Evolutionary conservation across 148 eudicot genomes (phyloP).

Genomic region (Rhododendron ovatum): DNA sequence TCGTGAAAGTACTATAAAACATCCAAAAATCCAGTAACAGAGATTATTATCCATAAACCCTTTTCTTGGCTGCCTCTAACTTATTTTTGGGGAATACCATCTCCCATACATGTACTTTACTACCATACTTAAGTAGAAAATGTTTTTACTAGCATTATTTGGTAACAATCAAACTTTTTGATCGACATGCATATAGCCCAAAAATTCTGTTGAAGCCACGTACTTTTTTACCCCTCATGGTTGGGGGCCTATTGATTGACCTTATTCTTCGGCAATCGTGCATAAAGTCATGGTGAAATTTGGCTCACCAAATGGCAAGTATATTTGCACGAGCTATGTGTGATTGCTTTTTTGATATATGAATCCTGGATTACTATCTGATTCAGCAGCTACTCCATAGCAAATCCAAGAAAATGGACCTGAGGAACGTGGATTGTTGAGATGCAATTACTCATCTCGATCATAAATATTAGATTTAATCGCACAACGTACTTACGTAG

Average conservation of each 20-base stretch:
- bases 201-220: neutral
- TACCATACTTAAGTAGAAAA: neutral
- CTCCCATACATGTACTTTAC: neutral
- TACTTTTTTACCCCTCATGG: neutral
- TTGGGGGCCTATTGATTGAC: neutral
- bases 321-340: neutral
- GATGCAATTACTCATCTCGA: neutral
- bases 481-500: neutral
- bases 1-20: neutral
- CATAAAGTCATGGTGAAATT: neutral
- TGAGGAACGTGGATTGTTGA: neutral
- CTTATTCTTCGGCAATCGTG: neutral
- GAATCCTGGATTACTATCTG: neutral
- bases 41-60: neutral
- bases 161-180: neutral
- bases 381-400: neutral
- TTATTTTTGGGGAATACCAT: neutral
- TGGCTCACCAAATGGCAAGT: neutral
- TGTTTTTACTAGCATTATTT: neutral
- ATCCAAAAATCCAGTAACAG: neutral
- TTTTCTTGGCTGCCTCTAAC: neutral
- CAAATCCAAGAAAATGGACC: neutral
- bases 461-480: neutral
- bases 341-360: neutral
- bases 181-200: neutral